Conservation (phyloP, 1,284 basidiomycete species). For the Golubevia sp. region DNA sequence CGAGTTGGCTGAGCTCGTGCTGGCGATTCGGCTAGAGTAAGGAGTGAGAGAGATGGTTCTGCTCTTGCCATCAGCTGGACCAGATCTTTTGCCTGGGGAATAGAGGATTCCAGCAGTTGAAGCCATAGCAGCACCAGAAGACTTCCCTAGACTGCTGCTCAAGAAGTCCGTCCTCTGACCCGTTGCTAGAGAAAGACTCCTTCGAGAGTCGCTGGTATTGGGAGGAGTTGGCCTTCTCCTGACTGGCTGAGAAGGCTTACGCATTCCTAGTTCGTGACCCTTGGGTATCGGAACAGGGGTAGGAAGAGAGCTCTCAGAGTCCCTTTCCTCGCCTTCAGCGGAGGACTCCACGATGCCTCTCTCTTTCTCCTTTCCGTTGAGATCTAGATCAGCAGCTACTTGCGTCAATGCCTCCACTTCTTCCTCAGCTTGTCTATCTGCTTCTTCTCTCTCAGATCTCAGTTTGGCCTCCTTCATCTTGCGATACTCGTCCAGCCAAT, state of each 20-base stretch:
- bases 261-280: too few relatives aligned
- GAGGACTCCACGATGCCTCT: not conserved
- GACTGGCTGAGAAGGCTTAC: too few relatives aligned
- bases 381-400: not conserved
- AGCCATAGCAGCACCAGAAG: too few relatives aligned
- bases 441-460: conserved; percentile 21
- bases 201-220: not conserved
- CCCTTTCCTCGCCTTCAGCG: not conserved
- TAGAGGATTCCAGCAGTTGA: too few relatives aligned
- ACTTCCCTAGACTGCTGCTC: too few relatives aligned
- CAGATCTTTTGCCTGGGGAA: not conserved
- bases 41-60: conserved; percentile 40
- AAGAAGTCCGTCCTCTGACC: too few relatives aligned
- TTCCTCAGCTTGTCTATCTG: not conserved
- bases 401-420: not conserved
- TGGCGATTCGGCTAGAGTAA: conserved; percentile 30
- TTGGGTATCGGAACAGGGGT: not conserved
- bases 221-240: not conserved
- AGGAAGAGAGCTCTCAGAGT: not conserved
- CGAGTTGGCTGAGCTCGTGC: not conserved
- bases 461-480: conserved; percentile 53
- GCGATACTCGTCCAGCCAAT: conserved; percentile 55
- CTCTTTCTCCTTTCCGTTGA: not conserved
- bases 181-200: too few relatives aligned
- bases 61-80: not conserved